phyloP scores from a whole-genome alignment of 2,329 filamentous ascomycete species.

The Pseudocercospora fuligena region DNA sequence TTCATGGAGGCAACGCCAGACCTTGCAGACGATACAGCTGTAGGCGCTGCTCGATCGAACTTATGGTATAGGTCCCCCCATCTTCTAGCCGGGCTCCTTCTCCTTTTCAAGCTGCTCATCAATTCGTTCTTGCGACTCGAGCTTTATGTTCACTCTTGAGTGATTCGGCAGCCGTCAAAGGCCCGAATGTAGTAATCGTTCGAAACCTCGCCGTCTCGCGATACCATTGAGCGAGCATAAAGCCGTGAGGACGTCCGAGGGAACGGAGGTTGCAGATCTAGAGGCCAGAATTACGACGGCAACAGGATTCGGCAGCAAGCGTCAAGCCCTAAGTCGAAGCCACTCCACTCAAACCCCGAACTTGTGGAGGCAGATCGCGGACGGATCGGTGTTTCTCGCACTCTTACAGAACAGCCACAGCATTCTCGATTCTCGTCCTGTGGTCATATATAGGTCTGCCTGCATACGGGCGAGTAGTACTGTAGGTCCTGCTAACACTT shows the following conservation, averaged over 20 bases:
- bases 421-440: not conserved
- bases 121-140: not conserved
- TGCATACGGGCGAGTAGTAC: not conserved
- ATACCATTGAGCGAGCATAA: constrained; percentile 3
- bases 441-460: not conserved
- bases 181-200: not conserved
- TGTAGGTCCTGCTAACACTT: constrained; percentile 5
- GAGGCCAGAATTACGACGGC: not conserved
- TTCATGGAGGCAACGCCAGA: not conserved
- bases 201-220: not conserved
- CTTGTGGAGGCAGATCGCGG: not conserved
- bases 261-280: not conserved
- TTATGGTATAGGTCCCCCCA: not conserved
- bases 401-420: not conserved
- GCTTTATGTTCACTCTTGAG: not conserved
- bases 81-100: not conserved
- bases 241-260: constrained; percentile 1
- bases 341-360: not conserved
- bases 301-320: constrained; percentile 4
- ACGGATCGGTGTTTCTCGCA: not conserved
- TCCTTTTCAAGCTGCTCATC: not conserved
- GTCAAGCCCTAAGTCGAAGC: not conserved
- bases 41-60: not conserved
- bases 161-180: not conserved
- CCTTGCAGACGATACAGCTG: not conserved